phyloP scores from a whole-genome alignment of 1,139 yeast species.

The Geotrichum histeridarum region DNA sequence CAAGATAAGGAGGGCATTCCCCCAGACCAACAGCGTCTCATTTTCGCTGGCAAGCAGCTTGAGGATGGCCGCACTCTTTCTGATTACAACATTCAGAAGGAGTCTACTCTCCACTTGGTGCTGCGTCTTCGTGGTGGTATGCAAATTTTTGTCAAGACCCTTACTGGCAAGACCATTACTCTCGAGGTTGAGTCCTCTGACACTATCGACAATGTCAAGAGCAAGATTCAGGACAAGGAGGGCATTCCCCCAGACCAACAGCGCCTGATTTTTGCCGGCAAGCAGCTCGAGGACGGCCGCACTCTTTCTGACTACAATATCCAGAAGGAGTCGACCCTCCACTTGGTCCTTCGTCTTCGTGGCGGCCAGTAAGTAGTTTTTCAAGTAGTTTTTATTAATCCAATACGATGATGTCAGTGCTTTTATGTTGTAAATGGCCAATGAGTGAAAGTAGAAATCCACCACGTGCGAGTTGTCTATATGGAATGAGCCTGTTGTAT shows the following conservation, averaged over 20 bases:
- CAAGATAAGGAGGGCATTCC: slow-evolving; percentile 89
- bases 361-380: slow-evolving; percentile 78
- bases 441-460: too few species aligned
- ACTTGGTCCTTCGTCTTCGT: slow-evolving; percentile 79
- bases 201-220: slow-evolving; percentile 84
- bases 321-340: slow-evolving; percentile 77
- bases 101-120: slow-evolving; percentile 77
- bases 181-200: slow-evolving; percentile 89
- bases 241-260: slow-evolving; percentile 62
- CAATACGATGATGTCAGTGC: neutral
- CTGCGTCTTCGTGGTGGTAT: slow-evolving; percentile 57
- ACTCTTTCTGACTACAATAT: slow-evolving; percentile 85
- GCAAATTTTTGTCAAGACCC: slow-evolving; percentile 66
- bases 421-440: too few species aligned
- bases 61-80: slow-evolving; percentile 83
- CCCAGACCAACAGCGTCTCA: slow-evolving; percentile 82
- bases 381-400: slow-evolving; percentile 48
- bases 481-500: too few species aligned
- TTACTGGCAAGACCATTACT: slow-evolving; percentile 95
- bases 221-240: slow-evolving; percentile 55
- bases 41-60: slow-evolving; percentile 82
- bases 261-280: slow-evolving; percentile 82
- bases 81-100: slow-evolving; percentile 85
- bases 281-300: slow-evolving; percentile 81
- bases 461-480: too few species aligned